phyloP scores from a whole-genome alignment of 1,284 basidiomycete genomes.

The Agroathelia rolfsii region DNA sequence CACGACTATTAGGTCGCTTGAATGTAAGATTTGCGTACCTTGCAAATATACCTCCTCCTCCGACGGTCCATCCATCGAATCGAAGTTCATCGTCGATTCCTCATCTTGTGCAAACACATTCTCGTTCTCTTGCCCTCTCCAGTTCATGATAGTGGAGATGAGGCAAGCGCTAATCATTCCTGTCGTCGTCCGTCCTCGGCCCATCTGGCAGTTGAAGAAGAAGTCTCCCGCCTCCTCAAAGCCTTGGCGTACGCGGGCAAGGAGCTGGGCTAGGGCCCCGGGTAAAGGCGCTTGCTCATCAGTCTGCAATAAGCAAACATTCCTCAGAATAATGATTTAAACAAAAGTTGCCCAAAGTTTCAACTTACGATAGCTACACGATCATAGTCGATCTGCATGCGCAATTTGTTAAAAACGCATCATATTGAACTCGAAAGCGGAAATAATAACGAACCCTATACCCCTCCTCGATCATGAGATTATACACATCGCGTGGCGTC shows the following conservation, averaged over 20 bases:
- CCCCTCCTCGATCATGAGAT: conserved; percentile 64
- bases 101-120: conserved; percentile 29
- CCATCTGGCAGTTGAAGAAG: conserved; percentile 85
- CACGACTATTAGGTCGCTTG: too few relatives aligned
- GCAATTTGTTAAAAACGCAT: conserved; percentile 5
- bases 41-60: conserved; percentile 83
- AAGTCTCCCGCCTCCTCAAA: conserved; percentile 65
- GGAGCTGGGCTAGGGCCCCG: conserved; percentile 68
- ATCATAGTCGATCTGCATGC: conserved; percentile 73
- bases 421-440: conserved; percentile 3
- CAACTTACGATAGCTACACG: conserved; percentile 74
- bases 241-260: conserved; percentile 63
- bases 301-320: conserved; percentile 44
- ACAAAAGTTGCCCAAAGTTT: too few relatives aligned
- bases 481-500: conserved; percentile 85
- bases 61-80: conserved; percentile 66
- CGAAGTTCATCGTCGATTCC: conserved; percentile 35
- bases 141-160: conserved; percentile 69
- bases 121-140: conserved; percentile 35
- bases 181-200: conserved; percentile 76
- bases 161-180: conserved; percentile 90
- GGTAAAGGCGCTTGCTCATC: conserved; percentile 95
- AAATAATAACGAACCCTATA: conserved; percentile 68
- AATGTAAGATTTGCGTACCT: conserved; percentile 43
- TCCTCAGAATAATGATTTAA: conserved; percentile 4